Evolutionary conservation across 2,329 filamentous ascomycete genomes (phyloP).

Genomic region (Fusarium ramigenum): DNA sequence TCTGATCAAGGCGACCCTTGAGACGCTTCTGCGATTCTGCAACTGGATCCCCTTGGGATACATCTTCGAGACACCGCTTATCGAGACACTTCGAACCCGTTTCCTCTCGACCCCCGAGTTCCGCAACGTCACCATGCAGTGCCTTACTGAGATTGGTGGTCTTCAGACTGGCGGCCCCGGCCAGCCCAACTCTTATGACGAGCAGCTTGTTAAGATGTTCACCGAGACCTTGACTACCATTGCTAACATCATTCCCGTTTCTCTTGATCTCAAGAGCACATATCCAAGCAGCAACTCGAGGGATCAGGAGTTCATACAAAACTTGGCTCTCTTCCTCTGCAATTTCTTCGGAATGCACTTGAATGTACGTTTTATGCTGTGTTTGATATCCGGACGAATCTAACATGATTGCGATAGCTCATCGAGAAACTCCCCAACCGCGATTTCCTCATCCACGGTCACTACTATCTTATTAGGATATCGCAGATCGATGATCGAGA

Average conservation of each 20-base stretch:
- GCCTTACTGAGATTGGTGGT: conserved; percentile 95
- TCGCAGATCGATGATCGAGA: conserved; percentile 98
- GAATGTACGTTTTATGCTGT: conserved; percentile 63
- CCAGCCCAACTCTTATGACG: conserved; percentile 81
- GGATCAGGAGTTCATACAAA: conserved; percentile 98
- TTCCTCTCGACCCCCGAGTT: conserved; percentile 96
- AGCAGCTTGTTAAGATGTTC: conserved; percentile 98
- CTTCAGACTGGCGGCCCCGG: conserved; percentile 81
- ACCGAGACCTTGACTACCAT: conserved; percentile 95
- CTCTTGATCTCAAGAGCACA: conserved; percentile 88
- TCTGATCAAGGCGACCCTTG: conserved; percentile 94
- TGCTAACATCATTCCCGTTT: conserved; percentile 89
- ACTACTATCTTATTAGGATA: conserved; percentile 98
- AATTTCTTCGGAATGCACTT: conserved; percentile 97
- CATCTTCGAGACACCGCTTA: conserved; percentile 97
- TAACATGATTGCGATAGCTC: conserved; percentile 61
- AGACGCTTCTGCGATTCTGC: conserved; percentile 94
- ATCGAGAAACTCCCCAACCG: conserved; percentile 96
- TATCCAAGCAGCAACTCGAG: conserved; percentile 91
- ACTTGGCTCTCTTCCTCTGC: conserved; percentile 92
- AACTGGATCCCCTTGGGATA: conserved; percentile 99
- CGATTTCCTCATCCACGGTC: conserved; percentile 93
- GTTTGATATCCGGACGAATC: conserved; percentile 13
- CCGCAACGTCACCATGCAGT: conserved; percentile 95
- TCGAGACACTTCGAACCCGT: conserved; percentile 90